These are phyloP conservation scores for Cryptococcus sp. DNA, from an alignment of 1,284 basidiomycete genomes.

Conservation along the genomic window DNA sequence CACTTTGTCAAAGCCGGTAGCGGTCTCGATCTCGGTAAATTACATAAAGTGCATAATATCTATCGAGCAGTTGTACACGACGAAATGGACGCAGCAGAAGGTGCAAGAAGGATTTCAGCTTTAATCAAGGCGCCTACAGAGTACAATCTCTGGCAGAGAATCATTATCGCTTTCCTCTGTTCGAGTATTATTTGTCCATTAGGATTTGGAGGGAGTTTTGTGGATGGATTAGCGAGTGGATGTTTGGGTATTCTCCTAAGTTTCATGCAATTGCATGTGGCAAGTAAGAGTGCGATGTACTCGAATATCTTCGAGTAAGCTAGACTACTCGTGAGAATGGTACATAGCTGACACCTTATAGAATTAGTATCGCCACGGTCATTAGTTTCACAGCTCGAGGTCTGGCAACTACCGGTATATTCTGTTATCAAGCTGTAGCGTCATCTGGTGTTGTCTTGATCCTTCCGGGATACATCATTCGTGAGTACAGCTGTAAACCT, in stretches of 20 bases:
- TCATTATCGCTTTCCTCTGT: slow-evolving; percentile 66
- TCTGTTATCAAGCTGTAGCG: slow-evolving; percentile 78
- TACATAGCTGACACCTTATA: slow-evolving; percentile 39
- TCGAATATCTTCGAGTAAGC: slow-evolving; percentile 84
- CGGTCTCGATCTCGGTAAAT: slow-evolving; percentile 64
- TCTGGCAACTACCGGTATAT: slow-evolving; percentile 65
- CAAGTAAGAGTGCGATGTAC: slow-evolving; percentile 73
- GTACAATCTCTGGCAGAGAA: slow-evolving; percentile 61
- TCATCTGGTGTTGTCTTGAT: slow-evolving; percentile 61
- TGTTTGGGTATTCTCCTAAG: slow-evolving; percentile 64
- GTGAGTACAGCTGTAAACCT: slow-evolving; percentile 50
- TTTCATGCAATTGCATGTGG: slow-evolving; percentile 69
- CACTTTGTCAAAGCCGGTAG: slow-evolving; percentile 69
- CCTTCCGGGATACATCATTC: slow-evolving; percentile 63
- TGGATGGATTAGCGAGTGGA: slow-evolving; percentile 77
- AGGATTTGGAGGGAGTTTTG: slow-evolving; percentile 72
- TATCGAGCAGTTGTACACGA: slow-evolving; percentile 76
- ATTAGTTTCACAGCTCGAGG: slow-evolving; percentile 74
- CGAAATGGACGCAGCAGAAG: slow-evolving; percentile 61
- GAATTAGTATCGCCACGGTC: slow-evolving; percentile 74
- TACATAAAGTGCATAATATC: slow-evolving; percentile 67
- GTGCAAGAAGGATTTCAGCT: slow-evolving; percentile 57
- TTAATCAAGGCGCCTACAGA: slow-evolving; percentile 60
- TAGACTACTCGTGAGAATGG: background rate
- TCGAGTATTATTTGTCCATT: slow-evolving; percentile 72